Evolutionary conservation across 305 asterid genomes (phyloP), one percentile per base, ranked within the genome.

Genomic region (Fraxinus sp.): DNA sequence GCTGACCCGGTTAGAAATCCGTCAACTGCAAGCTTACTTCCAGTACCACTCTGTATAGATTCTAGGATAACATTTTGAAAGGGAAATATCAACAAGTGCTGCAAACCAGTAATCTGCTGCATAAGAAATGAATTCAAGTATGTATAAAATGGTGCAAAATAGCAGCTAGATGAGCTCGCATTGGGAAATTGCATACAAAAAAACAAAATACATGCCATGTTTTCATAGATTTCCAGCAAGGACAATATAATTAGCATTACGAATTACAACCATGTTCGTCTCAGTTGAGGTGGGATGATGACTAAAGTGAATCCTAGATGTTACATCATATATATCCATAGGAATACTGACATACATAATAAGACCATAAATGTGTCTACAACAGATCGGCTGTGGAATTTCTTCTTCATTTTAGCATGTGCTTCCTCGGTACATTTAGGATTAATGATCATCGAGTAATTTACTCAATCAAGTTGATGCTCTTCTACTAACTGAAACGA

Each of bases 31-130:
- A 81, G 75, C n/a, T 55, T 70, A 75, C 35, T 79, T 18, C 46
- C 86, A 80, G 76, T 80, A 32, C 79, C 86, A 78, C 70, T 66
- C 81, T 71, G 74, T n/a, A 82, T 59, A 77, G 87, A 77, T 59
- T 89, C 96, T 94, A 83, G 10, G 66, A 41, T 32, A 55, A 35
- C 13, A 68, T 62, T 62, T 57, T 1, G 39, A 75, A 37, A 22
- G 68, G 71, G 30, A 36, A 55, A 81, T 83, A 2, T 26, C 20
- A 64, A 3, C 18, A 10, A 26, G 8, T 36, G n/a, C 68, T 68
- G 26, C 46, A 16, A 33, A 57, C 62, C 35, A 22, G 6, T 36
- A 59, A 35, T 77, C 70, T 28, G 36, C 28, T 14, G 35, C 41
- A 37, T 22, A 57, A 62, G 30, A 68, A 68, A 68, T 28, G 37